Evolutionary conservation across 1,139 yeast genomes (phyloP).

Genomic region (Trichomonascaceae sp.): DNA sequence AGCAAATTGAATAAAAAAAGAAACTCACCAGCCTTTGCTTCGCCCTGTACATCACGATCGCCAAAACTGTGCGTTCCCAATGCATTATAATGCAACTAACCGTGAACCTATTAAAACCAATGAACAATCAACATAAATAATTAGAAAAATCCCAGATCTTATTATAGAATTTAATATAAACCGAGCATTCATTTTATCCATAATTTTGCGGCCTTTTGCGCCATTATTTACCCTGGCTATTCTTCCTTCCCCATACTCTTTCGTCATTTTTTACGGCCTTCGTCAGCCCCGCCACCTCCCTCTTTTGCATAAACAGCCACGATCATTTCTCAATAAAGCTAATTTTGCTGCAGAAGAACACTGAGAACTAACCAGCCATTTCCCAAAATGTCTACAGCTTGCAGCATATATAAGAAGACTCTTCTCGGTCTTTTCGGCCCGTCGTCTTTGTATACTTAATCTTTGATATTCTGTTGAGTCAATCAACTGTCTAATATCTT

Average conservation of each 20-base stretch:
- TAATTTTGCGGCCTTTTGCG: not conserved
- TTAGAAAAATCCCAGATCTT: not conserved
- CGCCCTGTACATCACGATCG: not conserved
- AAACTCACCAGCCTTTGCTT: not conserved
- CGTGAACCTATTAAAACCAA: not conserved
- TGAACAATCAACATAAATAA: not conserved
- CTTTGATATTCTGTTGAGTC: not conserved
- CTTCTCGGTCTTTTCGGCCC: not conserved
- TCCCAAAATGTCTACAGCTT: not conserved
- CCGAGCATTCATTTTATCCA: not conserved
- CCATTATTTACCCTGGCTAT: not conserved
- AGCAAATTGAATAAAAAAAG: not conserved
- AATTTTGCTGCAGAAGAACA: not conserved
- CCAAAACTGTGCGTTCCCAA: not conserved
- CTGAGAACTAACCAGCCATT: not conserved
- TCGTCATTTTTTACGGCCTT: not conserved
- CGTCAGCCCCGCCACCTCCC: not conserved
- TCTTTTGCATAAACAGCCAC: not conserved
- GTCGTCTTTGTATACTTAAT: not conserved
- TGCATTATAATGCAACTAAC: not conserved
- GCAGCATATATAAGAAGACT: not conserved
- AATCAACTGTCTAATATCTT: not conserved
- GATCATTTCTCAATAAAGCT: not conserved
- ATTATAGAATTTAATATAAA: not conserved
- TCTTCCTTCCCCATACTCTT: not conserved